Conservation (phyloP, 345 rosid species). For the Microcos paniculata region DNA sequence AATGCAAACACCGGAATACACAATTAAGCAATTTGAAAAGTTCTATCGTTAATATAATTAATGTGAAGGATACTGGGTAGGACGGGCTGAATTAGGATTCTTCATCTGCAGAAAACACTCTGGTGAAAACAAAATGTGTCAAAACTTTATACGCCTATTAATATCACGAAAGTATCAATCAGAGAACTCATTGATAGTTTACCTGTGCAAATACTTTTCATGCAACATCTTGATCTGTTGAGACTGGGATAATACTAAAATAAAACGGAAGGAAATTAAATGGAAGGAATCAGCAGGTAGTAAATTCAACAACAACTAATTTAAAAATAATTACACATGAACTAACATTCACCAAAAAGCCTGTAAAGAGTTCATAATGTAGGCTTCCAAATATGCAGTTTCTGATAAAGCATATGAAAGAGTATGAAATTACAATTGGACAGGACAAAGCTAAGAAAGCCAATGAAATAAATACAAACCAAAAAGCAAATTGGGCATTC, state of each 20-base stretch:
- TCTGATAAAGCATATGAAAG: not conserved
- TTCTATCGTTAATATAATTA: conserved; percentile 8
- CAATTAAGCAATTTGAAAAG: not conserved
- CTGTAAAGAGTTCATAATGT: not conserved
- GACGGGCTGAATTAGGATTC: conserved; percentile 86
- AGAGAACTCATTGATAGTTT: conserved; percentile 7
- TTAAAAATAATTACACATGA: not conserved
- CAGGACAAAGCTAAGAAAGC: not conserved
- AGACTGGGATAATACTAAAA: conserved; percentile 92
- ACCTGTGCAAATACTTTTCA: conserved; percentile 98
- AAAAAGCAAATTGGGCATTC: conserved; percentile 98
- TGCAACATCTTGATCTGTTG: conserved; percentile 93
- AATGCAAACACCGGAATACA: not conserved
- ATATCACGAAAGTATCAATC: conserved; percentile 9
- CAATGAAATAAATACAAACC: conserved; percentile 47
- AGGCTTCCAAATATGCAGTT: not conserved
- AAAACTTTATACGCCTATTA: conserved; percentile 11
- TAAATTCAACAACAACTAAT: not conserved
- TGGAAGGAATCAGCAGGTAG: conserved; percentile 1
- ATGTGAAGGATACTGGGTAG: conserved; percentile 95
- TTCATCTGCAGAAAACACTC: conserved; percentile 99
- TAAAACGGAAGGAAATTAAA: conserved; percentile 8
- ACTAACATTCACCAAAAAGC: conserved; percentile 4
- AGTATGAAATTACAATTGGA: conserved; percentile 2
- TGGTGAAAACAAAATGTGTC: conserved; percentile 34